These are phyloP conservation scores for Podospora comata DNA, from an alignment of 495 filamentous ascomycete genomes.

Conservation along the genomic window DNA sequence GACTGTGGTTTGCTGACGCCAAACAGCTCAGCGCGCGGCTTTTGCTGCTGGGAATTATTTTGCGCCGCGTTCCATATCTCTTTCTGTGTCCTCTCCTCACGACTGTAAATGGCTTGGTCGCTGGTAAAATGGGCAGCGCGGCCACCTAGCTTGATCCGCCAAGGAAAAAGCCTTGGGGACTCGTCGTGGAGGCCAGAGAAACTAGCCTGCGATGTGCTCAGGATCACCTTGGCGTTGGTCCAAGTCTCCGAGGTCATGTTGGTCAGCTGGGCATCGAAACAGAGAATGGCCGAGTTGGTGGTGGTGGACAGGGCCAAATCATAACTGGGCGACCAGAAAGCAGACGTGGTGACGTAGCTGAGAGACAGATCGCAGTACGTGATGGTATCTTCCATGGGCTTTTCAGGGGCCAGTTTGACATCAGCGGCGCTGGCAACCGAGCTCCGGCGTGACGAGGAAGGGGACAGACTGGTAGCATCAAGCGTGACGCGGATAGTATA, in stretches of 20 bases:
- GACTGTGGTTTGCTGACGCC: slow-evolving; percentile 21
- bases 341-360: slow-evolving; percentile 61
- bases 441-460: slow-evolving; percentile 52
- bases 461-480: slow-evolving; percentile 51
- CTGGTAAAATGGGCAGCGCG: slow-evolving; percentile 24
- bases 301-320: slow-evolving; percentile 61
- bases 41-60: slow-evolving; percentile 22
- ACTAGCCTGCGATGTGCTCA: slow-evolving; percentile 66
- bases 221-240: slow-evolving; percentile 60
- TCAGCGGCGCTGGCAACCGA: slow-evolving; percentile 48
- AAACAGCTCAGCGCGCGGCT: slow-evolving; percentile 37
- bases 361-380: slow-evolving; percentile 50
- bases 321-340: slow-evolving; percentile 64
- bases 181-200: slow-evolving; percentile 59
- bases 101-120: slow-evolving; percentile 25
- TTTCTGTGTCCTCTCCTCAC: slow-evolving; percentile 30
- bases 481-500: slow-evolving; percentile 58
- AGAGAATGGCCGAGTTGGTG: slow-evolving; percentile 50
- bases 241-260: slow-evolving; percentile 68
- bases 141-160: slow-evolving; percentile 53
- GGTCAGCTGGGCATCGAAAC: slow-evolving; percentile 62
- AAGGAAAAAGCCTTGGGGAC: slow-evolving; percentile 56
- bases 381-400: slow-evolving; percentile 23
- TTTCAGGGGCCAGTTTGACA: slow-evolving; percentile 31
- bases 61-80: slow-evolving; percentile 26